Evolutionary conservation across 352 stramenopile species (phyloP).

Genomic region (Elongisporangium senticosum): DNA sequence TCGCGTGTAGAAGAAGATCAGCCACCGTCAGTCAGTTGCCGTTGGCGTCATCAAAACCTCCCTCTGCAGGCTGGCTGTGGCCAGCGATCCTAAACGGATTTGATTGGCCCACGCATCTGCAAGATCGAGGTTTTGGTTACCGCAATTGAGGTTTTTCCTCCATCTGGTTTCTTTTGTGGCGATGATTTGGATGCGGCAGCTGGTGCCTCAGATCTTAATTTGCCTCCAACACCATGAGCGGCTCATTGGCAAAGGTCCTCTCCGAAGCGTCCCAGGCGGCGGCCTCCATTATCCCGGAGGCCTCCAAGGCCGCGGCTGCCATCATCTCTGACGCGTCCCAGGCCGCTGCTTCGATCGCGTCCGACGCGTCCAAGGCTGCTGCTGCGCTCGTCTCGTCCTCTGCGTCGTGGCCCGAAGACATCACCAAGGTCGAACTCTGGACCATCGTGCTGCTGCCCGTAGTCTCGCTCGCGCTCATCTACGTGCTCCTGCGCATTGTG

Average conservation of each 20-base stretch:
- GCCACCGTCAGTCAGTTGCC: background rate
- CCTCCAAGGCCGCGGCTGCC: background rate
- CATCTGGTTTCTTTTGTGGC: background rate
- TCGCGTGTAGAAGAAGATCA: background rate
- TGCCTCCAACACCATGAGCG: background rate
- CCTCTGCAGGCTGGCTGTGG: too few species aligned
- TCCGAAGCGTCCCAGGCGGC: background rate
- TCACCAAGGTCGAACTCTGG: slow-evolving; percentile 28
- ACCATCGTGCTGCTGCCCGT: slow-evolving; percentile 39
- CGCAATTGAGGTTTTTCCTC: background rate
- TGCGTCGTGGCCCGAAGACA: slow-evolving; percentile 35
- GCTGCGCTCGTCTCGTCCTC: slow-evolving; percentile 11
- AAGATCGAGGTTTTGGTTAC: background rate
- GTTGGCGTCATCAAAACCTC: background rate
- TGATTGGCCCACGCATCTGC: background rate
- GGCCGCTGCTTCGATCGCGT: background rate
- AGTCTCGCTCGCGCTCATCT: slow-evolving; percentile 42
- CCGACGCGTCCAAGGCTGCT: slow-evolving; percentile 3
- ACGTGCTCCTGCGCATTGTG: slow-evolving; percentile 59
- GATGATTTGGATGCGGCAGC: background rate
- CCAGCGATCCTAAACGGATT: background rate
- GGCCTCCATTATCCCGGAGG: background rate
- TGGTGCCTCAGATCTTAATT: background rate
- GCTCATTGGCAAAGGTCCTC: background rate
- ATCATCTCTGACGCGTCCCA: background rate